Evolutionary conservation across 2,329 filamentous ascomycete genomes (phyloP).

Genomic region (Exophiala oligosperma): DNA sequence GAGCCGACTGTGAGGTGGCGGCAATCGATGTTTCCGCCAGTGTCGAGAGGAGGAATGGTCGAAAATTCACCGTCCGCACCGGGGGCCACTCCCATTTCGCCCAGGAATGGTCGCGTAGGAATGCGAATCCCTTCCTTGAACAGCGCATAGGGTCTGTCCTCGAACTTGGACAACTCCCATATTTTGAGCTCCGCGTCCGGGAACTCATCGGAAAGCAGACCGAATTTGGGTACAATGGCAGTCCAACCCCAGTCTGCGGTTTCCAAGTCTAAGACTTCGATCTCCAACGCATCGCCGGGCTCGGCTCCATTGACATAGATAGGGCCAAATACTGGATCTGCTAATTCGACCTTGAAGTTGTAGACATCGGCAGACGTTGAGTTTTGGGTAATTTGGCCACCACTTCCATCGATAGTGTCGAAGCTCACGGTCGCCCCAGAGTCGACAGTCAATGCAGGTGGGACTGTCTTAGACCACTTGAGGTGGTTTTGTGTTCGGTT

Average conservation of each 20-base stretch:
- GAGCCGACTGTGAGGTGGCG: slow-evolving; percentile 50
- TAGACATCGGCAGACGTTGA: not conserved
- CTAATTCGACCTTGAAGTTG: slow-evolving; percentile 1
- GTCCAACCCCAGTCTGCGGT: slow-evolving; percentile 55
- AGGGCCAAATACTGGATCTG: slow-evolving; percentile 53
- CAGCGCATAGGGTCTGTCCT: slow-evolving; percentile 39
- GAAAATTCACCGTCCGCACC: slow-evolving; percentile 46
- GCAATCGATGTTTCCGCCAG: slow-evolving; percentile 58
- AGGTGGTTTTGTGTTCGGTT: slow-evolving; percentile 36
- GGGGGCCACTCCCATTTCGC: slow-evolving; percentile 54
- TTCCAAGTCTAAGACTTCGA: slow-evolving; percentile 51
- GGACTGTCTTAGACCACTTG: slow-evolving; percentile 51
- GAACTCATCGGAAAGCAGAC: slow-evolving; percentile 52
- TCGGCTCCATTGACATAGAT: slow-evolving; percentile 51
- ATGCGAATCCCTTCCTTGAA: slow-evolving; percentile 52
- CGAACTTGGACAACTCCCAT: slow-evolving; percentile 45
- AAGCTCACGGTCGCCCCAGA: slow-evolving; percentile 52
- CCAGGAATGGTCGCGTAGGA: slow-evolving; percentile 54
- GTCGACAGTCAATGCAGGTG: slow-evolving; percentile 48
- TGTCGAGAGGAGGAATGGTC: slow-evolving; percentile 53
- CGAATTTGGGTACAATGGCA: slow-evolving; percentile 52
- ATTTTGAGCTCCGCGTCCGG: slow-evolving; percentile 48
- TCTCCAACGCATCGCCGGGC: slow-evolving; percentile 54
- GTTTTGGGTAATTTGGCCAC: slow-evolving; percentile 32
- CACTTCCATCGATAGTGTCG: slow-evolving; percentile 42